phyloP scores from a whole-genome alignment of 179 eudicot genomes.

The Corrigiola litoralis region DNA sequence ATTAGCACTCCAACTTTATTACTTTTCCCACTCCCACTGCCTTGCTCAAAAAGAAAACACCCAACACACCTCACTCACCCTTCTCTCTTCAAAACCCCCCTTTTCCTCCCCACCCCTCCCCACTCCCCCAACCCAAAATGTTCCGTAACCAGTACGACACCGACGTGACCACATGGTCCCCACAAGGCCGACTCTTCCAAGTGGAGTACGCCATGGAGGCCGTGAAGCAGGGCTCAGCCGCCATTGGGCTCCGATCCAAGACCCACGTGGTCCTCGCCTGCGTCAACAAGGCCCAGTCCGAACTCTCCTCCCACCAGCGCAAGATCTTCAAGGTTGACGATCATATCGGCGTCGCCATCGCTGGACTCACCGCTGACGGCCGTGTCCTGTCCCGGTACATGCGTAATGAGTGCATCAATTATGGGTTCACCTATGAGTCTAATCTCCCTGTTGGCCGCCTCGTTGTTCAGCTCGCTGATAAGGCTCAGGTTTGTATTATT shows the following conservation, averaged over 20 bases:
- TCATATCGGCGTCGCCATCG: conserved; percentile 95
- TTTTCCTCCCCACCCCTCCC: neutral
- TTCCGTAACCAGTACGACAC: conserved; percentile 82
- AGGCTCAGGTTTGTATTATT: conserved; percentile 64
- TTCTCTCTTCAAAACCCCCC: conserved; percentile 7
- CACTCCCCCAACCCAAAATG: conserved; percentile 24
- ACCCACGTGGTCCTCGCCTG: conserved; percentile 71
- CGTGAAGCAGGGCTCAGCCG: conserved; percentile 95
- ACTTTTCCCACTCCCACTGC: neutral
- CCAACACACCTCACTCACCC: neutral
- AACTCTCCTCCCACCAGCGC: conserved; percentile 91
- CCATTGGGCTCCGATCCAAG: conserved; percentile 89
- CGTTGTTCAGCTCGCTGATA: conserved; percentile 94
- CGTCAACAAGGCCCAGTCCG: conserved; percentile 86
- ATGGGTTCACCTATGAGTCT: conserved; percentile 57
- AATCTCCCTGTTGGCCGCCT: conserved; percentile 81
- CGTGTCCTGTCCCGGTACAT: conserved; percentile 77
- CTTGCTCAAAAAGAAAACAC: conserved; percentile 28
- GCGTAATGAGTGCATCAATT: conserved; percentile 75
- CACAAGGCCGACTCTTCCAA: conserved; percentile 88
- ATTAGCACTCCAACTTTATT: no score
- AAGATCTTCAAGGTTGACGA: conserved; percentile 96
- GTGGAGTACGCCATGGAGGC: conserved; percentile 99
- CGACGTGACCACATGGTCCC: conserved; percentile 76
- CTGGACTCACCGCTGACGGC: conserved; percentile 94